A percentile compares a stretch with the other conserved stretches of the same genome.
These are phyloP conservation scores for Bruguiera gymnorhiza DNA, from an alignment of 345 rosid genomes.

Conservation along the genomic window DNA sequence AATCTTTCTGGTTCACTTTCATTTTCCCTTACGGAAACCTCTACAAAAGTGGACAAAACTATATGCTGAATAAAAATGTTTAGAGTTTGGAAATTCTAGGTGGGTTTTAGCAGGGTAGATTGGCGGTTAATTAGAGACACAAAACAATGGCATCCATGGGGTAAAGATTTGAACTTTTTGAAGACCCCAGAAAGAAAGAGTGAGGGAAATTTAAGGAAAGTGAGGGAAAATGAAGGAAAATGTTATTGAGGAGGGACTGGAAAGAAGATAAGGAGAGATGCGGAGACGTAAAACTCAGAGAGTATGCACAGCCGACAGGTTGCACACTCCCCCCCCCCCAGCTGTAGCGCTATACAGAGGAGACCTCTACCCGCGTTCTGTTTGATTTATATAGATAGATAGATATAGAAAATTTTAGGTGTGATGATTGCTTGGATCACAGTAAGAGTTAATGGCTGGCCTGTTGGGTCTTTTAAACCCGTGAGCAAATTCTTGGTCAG, in stretches of 20 bases:
- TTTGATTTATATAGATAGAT: not conserved
- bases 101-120: not conserved
- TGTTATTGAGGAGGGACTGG: no score
- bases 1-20: conserved; percentile 46
- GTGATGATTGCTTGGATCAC: no score
- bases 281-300: not conserved
- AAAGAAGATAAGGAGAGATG: no score
- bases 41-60: not conserved
- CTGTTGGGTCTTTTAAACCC: no score
- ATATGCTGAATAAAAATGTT: not conserved
- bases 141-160: no score
- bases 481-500: no score
- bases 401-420: no score
- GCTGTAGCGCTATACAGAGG: not conserved
- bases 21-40: not conserved
- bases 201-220: not conserved
- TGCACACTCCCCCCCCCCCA: conserved; percentile 8
- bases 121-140: no score
- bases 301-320: conserved; percentile 26
- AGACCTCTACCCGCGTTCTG: not conserved
- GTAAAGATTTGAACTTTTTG: no score
- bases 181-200: not conserved
- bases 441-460: no score
- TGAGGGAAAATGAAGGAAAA: not conserved
- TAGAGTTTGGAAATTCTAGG: conserved; percentile 1